Conservation (phyloP, 2,329 filamentous ascomycete genomes). For the Phaeosphaeria sp. region DNA sequence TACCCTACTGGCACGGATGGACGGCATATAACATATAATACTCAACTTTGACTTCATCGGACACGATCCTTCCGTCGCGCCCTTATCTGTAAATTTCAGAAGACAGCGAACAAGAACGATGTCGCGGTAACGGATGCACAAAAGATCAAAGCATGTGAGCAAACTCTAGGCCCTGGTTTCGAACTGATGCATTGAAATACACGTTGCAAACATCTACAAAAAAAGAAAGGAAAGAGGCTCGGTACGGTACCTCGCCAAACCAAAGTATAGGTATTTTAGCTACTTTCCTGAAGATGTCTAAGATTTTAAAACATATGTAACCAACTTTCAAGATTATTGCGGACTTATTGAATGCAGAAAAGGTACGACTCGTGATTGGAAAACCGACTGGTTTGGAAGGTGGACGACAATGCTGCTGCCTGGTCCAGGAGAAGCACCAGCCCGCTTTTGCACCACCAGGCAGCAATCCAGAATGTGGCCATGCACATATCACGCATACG, state of each 20-base stretch:
- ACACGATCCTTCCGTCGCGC: too few species aligned
- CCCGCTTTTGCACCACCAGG: neutral
- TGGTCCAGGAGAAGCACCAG: neutral
- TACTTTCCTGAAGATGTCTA: neutral
- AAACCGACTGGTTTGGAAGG: too few species aligned
- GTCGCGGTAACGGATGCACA: too few species aligned
- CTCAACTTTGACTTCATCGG: neutral
- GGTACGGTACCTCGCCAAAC: neutral
- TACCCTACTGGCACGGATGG: neutral
- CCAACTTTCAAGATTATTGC: neutral
- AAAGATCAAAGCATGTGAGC: too few species aligned
- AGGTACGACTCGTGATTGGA: too few species aligned
- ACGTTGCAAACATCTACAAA: neutral
- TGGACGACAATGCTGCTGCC: neutral
- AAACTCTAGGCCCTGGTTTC: neutral
- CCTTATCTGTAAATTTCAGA: too few species aligned
- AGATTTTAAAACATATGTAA: neutral
- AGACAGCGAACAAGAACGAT: too few species aligned
- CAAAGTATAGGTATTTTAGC: neutral
- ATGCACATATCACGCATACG: neutral
- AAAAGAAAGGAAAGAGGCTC: neutral
- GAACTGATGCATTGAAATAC: neutral
- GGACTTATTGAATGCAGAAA: too few species aligned
- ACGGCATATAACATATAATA: neutral
- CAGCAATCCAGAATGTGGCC: neutral